Base-by-base conservation (phyloP, 2,329 filamentous ascomycete genomes). In the Cadophora sp. region DNA sequence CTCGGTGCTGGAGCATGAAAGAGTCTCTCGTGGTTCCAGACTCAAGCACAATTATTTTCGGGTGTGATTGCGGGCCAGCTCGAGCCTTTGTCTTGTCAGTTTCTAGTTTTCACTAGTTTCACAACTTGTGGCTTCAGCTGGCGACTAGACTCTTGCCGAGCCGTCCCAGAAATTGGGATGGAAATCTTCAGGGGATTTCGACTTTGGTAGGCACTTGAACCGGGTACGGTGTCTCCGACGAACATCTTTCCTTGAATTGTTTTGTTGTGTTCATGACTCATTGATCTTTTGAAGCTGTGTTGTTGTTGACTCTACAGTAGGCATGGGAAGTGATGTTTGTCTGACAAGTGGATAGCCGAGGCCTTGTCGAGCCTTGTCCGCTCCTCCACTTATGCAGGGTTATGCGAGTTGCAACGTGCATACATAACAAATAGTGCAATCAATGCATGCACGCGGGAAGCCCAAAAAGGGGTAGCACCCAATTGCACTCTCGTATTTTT, bases 141-240 rank as follows among this genome's bases (percentile, higher is more conserved):
- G 51, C 19, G 27, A 55, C 51, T 55, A 55, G n/a, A 55, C n/a
- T 19, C 14, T 31, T 55, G 51, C 51, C 51, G 51, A 55, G 24
- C 51, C 51, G 51, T 55, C 51, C 51, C 51, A 55, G 51, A 19
- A 55, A 31, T 55, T 31, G 51, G 27, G 50, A n/a, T 55, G 7
- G 16, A 43, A 22, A 2, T 48, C 6, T n/a, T n/a, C 51, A 31
- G 51, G 27, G 26, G 16, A 55, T 7, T 55, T 55, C 31, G 26
- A 31, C 16, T 55, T 31, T 16, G 51, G 51, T 27, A n/a, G 5
- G 51, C 12, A 55, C 16, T 31, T 29, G 51, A n/a, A n/a, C 27
- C 14, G 26, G 26, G 4, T 19, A 27, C 26, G 26, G 26, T 31
- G 19, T 31, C 8, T 29, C 27, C 27, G 24, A 12, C 6, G 7